Conservation (phyloP, 805 yeast species). For the Kodamaea neixiangensis region DNA sequence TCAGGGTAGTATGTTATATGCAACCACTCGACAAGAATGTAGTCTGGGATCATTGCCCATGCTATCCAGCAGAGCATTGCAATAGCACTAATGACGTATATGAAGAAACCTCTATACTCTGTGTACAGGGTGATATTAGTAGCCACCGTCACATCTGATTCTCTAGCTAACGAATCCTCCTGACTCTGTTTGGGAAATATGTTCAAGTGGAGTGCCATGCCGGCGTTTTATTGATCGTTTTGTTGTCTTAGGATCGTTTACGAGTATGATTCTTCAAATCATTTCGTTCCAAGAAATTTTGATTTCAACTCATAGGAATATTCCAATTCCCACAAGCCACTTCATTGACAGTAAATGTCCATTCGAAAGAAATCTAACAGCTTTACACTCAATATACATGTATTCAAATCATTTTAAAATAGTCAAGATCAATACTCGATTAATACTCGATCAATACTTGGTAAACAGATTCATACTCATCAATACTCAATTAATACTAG, state of each 20-base stretch:
- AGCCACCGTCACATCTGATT: conserved; percentile 65
- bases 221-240: too few relatives aligned
- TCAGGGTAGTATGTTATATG: conserved; percentile 79
- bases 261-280: neutral
- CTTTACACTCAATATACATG: too few relatives aligned
- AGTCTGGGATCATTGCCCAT: conserved; percentile 77
- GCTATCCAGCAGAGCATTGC: conserved; percentile 56
- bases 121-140: conserved; percentile 56
- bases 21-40: conserved; percentile 45
- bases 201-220: conserved; percentile 2
- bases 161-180: conserved; percentile 58
- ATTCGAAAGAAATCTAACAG: too few relatives aligned
- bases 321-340: too few relatives aligned
- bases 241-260: neutral
- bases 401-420: too few relatives aligned
- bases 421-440: neutral
- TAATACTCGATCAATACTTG: neutral
- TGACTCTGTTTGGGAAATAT: neutral
- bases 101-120: conserved; percentile 88
- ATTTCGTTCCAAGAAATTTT: neutral
- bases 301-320: too few relatives aligned
- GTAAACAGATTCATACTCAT: too few relatives aligned
- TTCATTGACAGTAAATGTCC: too few relatives aligned
- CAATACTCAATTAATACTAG: neutral
- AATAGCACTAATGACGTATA: conserved; percentile 66